These are phyloP conservation scores for Odontarrhena argentea DNA, from an alignment of 345 rosid genomes.

Conservation along the genomic window DNA sequence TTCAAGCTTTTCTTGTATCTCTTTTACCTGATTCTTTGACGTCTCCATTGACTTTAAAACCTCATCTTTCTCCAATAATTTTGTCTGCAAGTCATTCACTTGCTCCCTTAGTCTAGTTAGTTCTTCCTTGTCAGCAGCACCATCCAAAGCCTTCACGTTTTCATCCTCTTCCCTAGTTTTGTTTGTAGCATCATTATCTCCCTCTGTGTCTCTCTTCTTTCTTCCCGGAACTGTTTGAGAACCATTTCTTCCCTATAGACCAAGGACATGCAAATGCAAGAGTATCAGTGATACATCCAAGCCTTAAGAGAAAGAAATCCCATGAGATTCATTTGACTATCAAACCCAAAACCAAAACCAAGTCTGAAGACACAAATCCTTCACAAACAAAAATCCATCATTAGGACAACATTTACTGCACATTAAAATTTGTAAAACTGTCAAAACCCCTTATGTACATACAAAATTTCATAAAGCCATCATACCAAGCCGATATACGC, in stretches of 20 bases:
- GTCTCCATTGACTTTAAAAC: conserved; percentile 67
- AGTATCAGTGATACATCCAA: not conserved
- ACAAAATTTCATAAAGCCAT: not conserved
- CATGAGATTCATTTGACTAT: not conserved
- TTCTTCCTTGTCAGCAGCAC: conserved; percentile 65
- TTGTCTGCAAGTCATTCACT: conserved; percentile 68
- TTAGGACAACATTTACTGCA: conserved; percentile 20
- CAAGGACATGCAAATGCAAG: conserved; percentile 45
- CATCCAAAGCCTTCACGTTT: conserved; percentile 48
- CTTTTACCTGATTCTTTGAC: conserved; percentile 53
- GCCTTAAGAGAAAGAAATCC: not conserved
- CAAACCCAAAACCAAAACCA: conserved; percentile 26
- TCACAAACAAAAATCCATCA: conserved; percentile 19
- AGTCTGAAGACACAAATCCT: conserved; percentile 12
- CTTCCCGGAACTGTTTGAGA: conserved; percentile 60
- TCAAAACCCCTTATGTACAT: conserved; percentile 7
- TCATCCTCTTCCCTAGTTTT: conserved; percentile 52
- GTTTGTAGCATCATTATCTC: conserved; percentile 48
- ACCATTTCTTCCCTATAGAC: conserved; percentile 62
- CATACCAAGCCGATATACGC: conserved; percentile 13
- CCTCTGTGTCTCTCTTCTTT: conserved; percentile 68
- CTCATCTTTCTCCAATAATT: conserved; percentile 82
- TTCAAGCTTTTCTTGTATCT: conserved; percentile 55
- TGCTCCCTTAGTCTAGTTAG: conserved; percentile 62
- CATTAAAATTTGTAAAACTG: not conserved